Evolutionary conservation across 2,329 filamentous ascomycete genomes (phyloP).

Genomic region (Neopestalotiopsis sp.): DNA sequence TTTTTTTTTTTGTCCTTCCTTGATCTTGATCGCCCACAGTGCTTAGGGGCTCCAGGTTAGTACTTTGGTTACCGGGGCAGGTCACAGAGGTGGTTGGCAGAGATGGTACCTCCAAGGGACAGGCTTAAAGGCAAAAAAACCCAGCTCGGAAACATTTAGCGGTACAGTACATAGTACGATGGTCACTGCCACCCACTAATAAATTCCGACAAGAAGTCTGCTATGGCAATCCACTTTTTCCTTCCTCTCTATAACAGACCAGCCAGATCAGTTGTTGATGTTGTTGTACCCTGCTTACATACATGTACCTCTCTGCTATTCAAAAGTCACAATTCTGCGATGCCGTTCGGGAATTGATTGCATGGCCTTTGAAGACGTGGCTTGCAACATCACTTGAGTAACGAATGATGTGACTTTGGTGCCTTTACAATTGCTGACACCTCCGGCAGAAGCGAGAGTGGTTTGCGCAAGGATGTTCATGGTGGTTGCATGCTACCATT

Average conservation of each 20-base stretch:
- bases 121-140: neutral
- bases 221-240: neutral
- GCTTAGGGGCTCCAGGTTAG: no score
- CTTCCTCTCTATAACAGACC: neutral
- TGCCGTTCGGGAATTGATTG: neutral
- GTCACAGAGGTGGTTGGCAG: slow-evolving; percentile 11
- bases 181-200: neutral
- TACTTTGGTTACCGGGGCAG: neutral
- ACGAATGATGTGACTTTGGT: slow-evolving; percentile 17
- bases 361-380: neutral
- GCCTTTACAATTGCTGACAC: slow-evolving; percentile 6
- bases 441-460: slow-evolving; percentile 10
- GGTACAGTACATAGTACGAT: neutral
- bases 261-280: neutral
- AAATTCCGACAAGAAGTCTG: neutral
- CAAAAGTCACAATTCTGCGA: neutral
- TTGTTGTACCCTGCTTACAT: no score
- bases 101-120: neutral
- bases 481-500: slow-evolving; percentile 1
- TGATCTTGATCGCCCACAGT: neutral
- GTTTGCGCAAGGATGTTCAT: neutral
- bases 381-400: slow-evolving; percentile 2
- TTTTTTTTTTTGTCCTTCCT: neutral
- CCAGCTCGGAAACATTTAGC: neutral
- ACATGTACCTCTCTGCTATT: no score